Evolutionary conservation across 1,284 basidiomycete genomes (phyloP).

Genomic region (Moesziomyces sp.): DNA sequence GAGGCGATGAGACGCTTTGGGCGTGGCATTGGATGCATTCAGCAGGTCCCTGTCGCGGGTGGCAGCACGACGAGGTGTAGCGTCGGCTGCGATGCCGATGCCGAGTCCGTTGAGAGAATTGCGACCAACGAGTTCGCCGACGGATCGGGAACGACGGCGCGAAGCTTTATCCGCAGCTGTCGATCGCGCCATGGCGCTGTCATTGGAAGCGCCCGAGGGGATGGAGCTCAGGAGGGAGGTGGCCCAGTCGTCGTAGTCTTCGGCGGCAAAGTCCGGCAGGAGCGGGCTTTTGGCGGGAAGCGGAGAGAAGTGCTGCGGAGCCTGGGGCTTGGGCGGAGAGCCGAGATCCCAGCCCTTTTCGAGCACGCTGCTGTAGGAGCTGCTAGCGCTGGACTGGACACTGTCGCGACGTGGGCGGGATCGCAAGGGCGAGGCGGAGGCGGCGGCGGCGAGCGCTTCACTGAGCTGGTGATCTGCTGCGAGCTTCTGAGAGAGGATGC

Average conservation of each 20-base stretch:
- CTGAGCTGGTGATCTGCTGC: conserved; percentile 25
- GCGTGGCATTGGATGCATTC: conserved; percentile 20
- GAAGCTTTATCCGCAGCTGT: conserved; percentile 6
- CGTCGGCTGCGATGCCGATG: conserved; percentile 25
- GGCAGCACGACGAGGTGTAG: conserved; percentile 16
- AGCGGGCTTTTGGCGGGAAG: conserved; percentile 44
- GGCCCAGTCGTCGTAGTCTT: conserved; percentile 51
- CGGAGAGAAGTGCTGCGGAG: conserved; percentile 1
- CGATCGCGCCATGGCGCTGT: neutral
- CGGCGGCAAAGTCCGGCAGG: conserved; percentile 44
- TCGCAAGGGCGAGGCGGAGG: neutral
- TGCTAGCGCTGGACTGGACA: conserved; percentile 45
- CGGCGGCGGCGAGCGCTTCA: conserved; percentile 10
- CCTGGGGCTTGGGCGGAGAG: conserved; percentile 15
- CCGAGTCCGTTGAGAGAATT: conserved; percentile 36
- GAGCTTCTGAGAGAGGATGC: conserved; percentile 28
- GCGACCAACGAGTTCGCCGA: conserved; percentile 9
- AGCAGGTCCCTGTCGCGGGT: conserved; percentile 18
- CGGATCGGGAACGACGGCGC: conserved; percentile 17
- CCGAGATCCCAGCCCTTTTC: conserved; percentile 46
- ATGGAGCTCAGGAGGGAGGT: conserved; percentile 40
- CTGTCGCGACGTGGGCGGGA: conserved; percentile 19
- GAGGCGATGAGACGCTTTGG: conserved; percentile 32
- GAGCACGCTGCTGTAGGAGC: conserved; percentile 53
- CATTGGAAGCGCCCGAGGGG: conserved; percentile 6